These are phyloP conservation scores for Stentor roeselii DNA, from an alignment of 73 alveolate genomes.

Conservation along the genomic window DNA sequence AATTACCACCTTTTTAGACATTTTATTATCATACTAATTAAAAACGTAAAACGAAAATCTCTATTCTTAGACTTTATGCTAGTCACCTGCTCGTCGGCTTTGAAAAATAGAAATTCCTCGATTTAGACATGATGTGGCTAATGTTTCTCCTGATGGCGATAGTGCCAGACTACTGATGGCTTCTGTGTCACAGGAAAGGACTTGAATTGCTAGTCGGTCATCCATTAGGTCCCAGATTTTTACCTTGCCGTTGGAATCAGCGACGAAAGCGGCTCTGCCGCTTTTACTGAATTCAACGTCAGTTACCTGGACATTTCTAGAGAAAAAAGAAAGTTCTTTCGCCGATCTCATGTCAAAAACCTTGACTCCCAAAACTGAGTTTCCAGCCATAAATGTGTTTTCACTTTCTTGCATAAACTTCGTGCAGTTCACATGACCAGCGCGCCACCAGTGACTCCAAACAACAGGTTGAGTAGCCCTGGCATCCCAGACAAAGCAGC, in stretches of 20 bases:
- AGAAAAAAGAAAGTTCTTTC: background rate
- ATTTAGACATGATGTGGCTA: background rate
- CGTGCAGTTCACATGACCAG: background rate
- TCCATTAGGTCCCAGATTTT: background rate
- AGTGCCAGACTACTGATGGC: background rate
- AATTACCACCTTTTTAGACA: background rate
- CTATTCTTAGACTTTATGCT: too few relatives aligned
- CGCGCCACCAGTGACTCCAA: background rate
- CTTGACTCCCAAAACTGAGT: background rate
- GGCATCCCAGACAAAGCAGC: background rate
- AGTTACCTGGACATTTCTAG: background rate
- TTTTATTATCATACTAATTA: too few relatives aligned
- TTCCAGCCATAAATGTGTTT: background rate
- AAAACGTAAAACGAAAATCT: too few relatives aligned
- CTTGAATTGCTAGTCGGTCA: background rate
- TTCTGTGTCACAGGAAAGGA: background rate
- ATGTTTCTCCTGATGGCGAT: background rate
- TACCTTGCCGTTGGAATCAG: background rate
- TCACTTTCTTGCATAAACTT: background rate
- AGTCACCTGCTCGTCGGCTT: too few relatives aligned
- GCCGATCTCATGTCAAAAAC: background rate
- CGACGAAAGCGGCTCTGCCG: background rate
- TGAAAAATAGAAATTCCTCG: background rate
- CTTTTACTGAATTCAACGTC: background rate
- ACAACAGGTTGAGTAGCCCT: background rate